Evolutionary conservation across 225 moss, liverwort and hornwort genomes (phyloP).

Genomic region (Straminergon stramineum): DNA sequence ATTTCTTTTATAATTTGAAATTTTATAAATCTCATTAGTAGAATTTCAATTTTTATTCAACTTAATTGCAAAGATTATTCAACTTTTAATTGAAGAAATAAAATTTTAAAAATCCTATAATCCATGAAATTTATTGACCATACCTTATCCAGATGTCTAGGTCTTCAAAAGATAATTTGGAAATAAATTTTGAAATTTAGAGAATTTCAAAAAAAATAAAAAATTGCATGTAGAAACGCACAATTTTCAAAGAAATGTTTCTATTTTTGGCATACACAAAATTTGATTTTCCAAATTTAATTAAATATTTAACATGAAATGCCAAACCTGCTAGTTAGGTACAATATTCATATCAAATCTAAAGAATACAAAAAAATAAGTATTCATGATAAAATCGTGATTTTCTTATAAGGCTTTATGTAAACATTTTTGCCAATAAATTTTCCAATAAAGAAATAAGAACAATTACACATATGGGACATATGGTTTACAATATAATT

Average conservation of each 20-base stretch:
- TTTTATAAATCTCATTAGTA: neutral
- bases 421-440: neutral
- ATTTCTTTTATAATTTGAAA: neutral
- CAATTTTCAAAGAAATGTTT: fast-evolving
- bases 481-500: neutral
- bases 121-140: neutral
- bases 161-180: neutral
- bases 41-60: neutral
- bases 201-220: neutral
- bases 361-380: neutral
- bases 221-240: fast-evolving
- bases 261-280: fast-evolving
- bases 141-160: fast-evolving
- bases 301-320: neutral
- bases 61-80: neutral
- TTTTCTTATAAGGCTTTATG: neutral
- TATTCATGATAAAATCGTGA: no score
- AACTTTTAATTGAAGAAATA: neutral
- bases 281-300: neutral
- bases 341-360: neutral
- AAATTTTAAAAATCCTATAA: neutral
- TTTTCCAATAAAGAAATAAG: neutral
- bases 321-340: fast-evolving
- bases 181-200: neutral
- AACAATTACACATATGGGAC: neutral